Evolutionary conservation across 305 asterid genomes (phyloP).

Genomic region (Solanum aculeatissimum): DNA sequence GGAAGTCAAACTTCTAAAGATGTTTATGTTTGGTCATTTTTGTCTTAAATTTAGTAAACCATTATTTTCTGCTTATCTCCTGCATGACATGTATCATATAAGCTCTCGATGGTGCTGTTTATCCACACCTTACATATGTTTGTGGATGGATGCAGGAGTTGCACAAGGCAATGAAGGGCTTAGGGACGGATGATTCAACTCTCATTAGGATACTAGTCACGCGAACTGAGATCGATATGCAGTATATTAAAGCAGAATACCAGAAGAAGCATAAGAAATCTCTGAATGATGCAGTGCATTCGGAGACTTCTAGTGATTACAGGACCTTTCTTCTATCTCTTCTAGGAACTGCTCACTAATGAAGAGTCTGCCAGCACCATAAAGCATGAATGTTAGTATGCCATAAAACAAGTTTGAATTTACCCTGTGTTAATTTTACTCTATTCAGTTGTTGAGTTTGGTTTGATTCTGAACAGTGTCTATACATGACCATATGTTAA

Average conservation of each 20-base stretch:
- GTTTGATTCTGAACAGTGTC: background rate
- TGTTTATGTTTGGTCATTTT: background rate
- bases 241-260: constrained; percentile 74
- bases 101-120: background rate
- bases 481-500: background rate
- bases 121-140: background rate
- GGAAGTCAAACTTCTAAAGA: background rate
- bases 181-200: constrained; percentile 71
- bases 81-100: background rate
- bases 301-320: constrained; percentile 68
- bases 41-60: background rate
- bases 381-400: background rate
- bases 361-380: background rate
- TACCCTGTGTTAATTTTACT: too few relatives aligned
- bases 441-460: background rate
- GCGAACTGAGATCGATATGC: constrained; percentile 82
- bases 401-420: background rate
- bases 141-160: constrained; percentile 25
- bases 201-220: constrained; percentile 64
- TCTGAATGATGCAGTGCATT: constrained; percentile 52
- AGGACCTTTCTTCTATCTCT: constrained; percentile 51
- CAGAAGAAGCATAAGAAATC: constrained; percentile 55
- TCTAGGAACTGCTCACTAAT: constrained; percentile 16
- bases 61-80: background rate
- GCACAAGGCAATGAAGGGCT: constrained; percentile 79